Evolutionary conservation across 2,329 filamentous ascomycete species (phyloP).

Genomic region (Aspergillus sp.): DNA sequence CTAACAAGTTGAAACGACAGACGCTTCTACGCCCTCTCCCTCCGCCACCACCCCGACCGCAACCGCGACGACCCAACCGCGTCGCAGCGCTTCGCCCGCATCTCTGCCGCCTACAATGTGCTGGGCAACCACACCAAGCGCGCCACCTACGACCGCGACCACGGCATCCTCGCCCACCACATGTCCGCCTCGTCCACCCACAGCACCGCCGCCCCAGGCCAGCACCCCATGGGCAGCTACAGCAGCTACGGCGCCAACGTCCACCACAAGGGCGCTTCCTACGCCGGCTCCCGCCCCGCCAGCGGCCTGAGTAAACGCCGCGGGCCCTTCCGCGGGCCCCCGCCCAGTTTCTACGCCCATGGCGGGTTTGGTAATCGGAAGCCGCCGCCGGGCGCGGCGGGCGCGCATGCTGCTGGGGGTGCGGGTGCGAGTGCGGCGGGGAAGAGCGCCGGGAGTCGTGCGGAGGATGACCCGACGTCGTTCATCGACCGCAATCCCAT

Average conservation of each 20-base stretch:
- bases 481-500: conserved; percentile 53
- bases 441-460: neutral
- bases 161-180: conserved; percentile 37
- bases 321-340: conserved; percentile 76
- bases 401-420: conserved; percentile 1
- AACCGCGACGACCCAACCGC: conserved; percentile 75
- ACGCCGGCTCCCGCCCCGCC: conserved; percentile 65
- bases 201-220: conserved; percentile 30
- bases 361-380: conserved; percentile 68
- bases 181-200: conserved; percentile 20
- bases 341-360: conserved; percentile 81
- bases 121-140: conserved; percentile 74
- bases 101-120: conserved; percentile 79
- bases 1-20: conserved; percentile 22
- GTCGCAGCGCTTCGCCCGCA: conserved; percentile 72
- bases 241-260: conserved; percentile 46
- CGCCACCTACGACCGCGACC: conserved; percentile 71
- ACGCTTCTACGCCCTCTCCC: conserved; percentile 86
- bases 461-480: conserved; percentile 33
- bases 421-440: conserved; percentile 9
- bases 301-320: conserved; percentile 77
- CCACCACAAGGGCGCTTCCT: conserved; percentile 37
- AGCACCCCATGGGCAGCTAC: conserved; percentile 53
- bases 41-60: conserved; percentile 87
- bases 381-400: conserved; percentile 8